phyloP scores from a whole-genome alignment of 352 stramenopile genomes.

The Pythium plurisporium region DNA sequence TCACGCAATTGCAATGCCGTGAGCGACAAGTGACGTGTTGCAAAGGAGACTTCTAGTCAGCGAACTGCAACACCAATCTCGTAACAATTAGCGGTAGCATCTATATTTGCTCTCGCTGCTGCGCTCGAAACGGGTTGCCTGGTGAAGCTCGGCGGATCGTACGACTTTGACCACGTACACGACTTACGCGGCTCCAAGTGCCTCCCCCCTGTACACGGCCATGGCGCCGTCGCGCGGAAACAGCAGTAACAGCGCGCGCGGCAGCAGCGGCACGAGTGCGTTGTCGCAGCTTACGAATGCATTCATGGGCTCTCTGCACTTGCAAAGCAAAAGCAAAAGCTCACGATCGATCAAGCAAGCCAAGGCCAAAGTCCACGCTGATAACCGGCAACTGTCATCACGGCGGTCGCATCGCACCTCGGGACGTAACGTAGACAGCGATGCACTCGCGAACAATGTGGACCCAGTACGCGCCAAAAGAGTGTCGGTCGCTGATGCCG shows the following conservation, averaged over 20 bases:
- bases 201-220: neutral
- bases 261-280: neutral
- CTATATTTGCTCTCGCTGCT: no score
- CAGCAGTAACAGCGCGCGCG: neutral
- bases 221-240: slow-evolving; percentile 3
- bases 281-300: slow-evolving; percentile 11
- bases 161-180: no score
- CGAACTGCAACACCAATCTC: no score
- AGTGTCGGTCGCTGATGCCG: slow-evolving; percentile 4
- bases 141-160: no score
- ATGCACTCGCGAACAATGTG: neutral
- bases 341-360: neutral
- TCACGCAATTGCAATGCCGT: no score
- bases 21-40: no score
- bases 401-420: slow-evolving; percentile 14
- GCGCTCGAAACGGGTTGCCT: no score
- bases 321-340: slow-evolving; percentile 9
- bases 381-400: slow-evolving; percentile 7
- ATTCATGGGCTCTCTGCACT: slow-evolving; percentile 7
- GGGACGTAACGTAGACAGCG: slow-evolving; percentile 8
- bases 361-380: slow-evolving; percentile 16
- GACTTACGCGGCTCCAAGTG: neutral
- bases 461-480: neutral
- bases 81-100: no score
- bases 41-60: no score